phyloP scores from a whole-genome alignment of 805 yeast species.

The Kodamaea kakaduensis region DNA sequence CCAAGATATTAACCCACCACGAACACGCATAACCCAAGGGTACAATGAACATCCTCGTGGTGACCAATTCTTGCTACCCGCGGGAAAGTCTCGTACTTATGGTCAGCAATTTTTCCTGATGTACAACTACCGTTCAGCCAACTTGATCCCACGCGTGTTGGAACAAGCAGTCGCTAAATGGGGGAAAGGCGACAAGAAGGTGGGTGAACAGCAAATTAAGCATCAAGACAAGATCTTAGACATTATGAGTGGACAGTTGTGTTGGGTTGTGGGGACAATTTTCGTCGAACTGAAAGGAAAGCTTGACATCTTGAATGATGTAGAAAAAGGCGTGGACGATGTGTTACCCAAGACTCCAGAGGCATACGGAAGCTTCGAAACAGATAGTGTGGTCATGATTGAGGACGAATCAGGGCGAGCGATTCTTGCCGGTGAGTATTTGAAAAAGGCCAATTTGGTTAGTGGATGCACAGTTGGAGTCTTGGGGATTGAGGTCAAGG shows the following conservation, averaged over 20 bases:
- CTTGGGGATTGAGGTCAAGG: slow-evolving; percentile 76
- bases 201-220: slow-evolving; percentile 30
- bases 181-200: slow-evolving; percentile 43
- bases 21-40: neutral
- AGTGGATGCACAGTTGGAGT: slow-evolving; percentile 90
- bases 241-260: slow-evolving; percentile 53
- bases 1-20: slow-evolving; percentile 3
- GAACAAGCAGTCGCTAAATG: slow-evolving; percentile 42
- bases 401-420: slow-evolving; percentile 95
- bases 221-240: slow-evolving; percentile 50
- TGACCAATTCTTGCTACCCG: slow-evolving; percentile 18
- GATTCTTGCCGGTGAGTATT: slow-evolving; percentile 55
- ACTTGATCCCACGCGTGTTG: slow-evolving; percentile 31
- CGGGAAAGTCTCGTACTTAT: slow-evolving; percentile 27
- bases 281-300: slow-evolving; percentile 81
- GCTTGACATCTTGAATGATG: slow-evolving; percentile 81
- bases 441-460: slow-evolving; percentile 57
- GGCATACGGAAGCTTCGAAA: slow-evolving; percentile 36
- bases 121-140: slow-evolving; percentile 38
- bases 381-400: slow-evolving; percentile 55
- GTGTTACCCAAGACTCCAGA: slow-evolving; percentile 41
- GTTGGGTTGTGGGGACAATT: slow-evolving; percentile 86
- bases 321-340: slow-evolving; percentile 55
- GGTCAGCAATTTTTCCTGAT: slow-evolving; percentile 39
- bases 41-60: slow-evolving; percentile 10